Percentiles rank a stretch among this genome's conserved stretches.
Conservation (phyloP, 1,284 basidiomycete species). For the Austropuccinia psidii region DNA sequence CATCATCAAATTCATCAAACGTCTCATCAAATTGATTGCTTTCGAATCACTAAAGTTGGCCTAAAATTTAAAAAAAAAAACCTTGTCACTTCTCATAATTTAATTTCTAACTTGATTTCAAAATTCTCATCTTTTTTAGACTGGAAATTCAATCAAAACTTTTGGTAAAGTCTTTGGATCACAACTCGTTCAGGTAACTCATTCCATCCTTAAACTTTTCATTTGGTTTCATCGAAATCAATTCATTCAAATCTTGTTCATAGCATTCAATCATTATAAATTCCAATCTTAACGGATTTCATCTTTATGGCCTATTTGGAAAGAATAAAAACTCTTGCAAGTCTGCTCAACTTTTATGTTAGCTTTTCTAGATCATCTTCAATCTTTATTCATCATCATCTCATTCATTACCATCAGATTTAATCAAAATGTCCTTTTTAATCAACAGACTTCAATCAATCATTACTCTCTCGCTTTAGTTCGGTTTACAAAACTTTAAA, state of each 20-base stretch:
- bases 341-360: conserved; percentile 25
- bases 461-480: conserved; percentile 4
- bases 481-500: conserved; percentile 1
- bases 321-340: background rate
- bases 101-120: background rate
- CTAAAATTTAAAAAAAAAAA: too few relatives aligned
- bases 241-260: background rate
- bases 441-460: conserved; percentile 2
- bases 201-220: background rate
- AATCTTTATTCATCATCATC: background rate
- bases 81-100: background rate
- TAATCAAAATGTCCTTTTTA: background rate
- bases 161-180: conserved; percentile 28
- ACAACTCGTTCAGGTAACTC: conserved; percentile 13
- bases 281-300: background rate
- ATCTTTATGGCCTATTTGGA: conserved; percentile 11
- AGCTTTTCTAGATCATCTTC: background rate
- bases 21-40: background rate
- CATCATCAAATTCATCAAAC: background rate
- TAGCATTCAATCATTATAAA: conserved; percentile 13
- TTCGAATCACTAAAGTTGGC: conserved; percentile 11
- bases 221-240: background rate
- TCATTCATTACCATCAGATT: background rate
- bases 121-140: background rate
- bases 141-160: background rate